phyloP scores from a whole-genome alignment of 1,284 basidiomycete genomes.

The Austroboletus sp. region DNA sequence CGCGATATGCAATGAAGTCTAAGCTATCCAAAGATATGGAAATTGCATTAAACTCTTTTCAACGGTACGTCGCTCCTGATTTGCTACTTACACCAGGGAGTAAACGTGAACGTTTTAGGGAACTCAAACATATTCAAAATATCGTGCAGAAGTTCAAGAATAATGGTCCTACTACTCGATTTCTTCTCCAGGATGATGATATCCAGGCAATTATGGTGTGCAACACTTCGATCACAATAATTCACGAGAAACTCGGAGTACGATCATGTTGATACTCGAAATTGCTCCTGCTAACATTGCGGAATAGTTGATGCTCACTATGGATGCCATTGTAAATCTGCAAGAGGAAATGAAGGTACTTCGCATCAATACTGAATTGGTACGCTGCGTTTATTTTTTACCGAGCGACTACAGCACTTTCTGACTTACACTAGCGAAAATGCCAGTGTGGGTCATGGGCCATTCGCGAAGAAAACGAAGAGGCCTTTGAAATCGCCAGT shows the following conservation, averaged over 20 bases:
- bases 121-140: constrained; percentile 10
- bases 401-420: not conserved
- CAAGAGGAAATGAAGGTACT: constrained; percentile 8
- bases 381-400: not conserved
- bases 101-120: constrained; percentile 3
- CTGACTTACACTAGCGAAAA: not conserved
- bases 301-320: constrained; percentile 2
- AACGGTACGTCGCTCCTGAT: constrained; percentile 1
- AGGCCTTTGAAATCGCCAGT: not conserved
- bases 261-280: not conserved
- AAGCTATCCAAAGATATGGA: constrained; percentile 4
- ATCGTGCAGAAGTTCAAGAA: constrained; percentile 9
- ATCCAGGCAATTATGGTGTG: constrained; percentile 10
- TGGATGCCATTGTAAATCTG: constrained; percentile 11
- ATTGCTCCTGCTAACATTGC: not conserved
- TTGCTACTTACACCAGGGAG: not conserved
- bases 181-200: constrained; percentile 12
- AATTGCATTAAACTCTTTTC: constrained; percentile 2
- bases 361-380: not conserved
- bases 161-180: constrained; percentile 4
- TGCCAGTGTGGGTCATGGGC: not conserved
- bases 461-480: not conserved
- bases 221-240: constrained; percentile 8
- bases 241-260: constrained; percentile 15
- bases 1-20: not conserved